Percentiles rank a stretch among this genome's conserved stretches.
These are phyloP conservation scores for Dalbergia oliveri DNA, from an alignment of 306 rosid species.

Conservation along the genomic window DNA sequence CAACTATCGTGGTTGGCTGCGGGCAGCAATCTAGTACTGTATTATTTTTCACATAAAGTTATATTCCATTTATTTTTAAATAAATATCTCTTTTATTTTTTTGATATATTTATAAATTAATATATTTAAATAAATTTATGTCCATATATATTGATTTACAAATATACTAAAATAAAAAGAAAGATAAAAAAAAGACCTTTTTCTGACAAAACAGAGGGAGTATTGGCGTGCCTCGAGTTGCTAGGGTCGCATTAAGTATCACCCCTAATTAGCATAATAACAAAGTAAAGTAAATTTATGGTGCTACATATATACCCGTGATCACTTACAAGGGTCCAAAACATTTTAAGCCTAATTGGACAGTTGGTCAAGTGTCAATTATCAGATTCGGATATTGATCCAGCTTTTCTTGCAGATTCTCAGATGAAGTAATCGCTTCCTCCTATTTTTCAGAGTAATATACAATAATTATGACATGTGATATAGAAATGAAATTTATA, in stretches of 20 bases:
- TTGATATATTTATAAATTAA: no score
- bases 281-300: background rate
- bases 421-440: background rate
- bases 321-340: background rate
- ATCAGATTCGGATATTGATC: background rate
- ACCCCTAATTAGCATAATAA: background rate
- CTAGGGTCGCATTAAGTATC: background rate
- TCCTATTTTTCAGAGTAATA: background rate
- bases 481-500: background rate
- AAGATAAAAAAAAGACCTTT: no score
- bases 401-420: constrained; percentile 26
- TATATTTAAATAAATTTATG: no score
- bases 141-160: no score
- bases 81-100: no score
- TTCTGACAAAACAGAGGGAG: no score
- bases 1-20: no score
- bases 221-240: background rate
- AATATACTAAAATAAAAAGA: no score
- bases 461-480: no score
- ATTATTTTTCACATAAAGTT: no score
- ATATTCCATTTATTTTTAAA: no score
- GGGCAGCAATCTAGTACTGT: no score
- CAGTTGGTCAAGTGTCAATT: background rate
- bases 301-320: background rate
- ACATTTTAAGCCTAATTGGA: background rate